Percentiles rank a stretch among this genome's conserved stretches.
Conservation (phyloP, 768 basidiomycete genomes). For the Serendipita sp. region DNA sequence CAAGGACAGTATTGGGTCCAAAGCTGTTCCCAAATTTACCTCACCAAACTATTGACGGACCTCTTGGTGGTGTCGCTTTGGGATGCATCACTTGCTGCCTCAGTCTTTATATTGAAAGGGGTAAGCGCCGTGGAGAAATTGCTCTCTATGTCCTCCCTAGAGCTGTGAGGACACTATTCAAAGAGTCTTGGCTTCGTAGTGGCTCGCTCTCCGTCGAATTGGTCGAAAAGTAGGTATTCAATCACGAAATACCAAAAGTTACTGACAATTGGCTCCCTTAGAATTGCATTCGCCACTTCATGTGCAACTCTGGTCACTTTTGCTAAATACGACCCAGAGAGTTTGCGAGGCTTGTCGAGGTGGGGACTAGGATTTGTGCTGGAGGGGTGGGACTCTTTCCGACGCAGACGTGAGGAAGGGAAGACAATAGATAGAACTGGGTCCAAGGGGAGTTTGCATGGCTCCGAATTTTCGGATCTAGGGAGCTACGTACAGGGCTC, state of each 20-base stretch:
- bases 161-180: constrained; percentile 49
- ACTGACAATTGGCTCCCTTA: constrained; percentile 17
- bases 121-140: constrained; percentile 58
- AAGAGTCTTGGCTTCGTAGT: constrained; percentile 36
- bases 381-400: background rate
- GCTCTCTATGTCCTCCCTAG: constrained; percentile 63
- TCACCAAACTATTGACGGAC: constrained; percentile 69
- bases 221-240: constrained; percentile 37
- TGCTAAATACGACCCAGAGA: constrained; percentile 43
- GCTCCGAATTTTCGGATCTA: no score
- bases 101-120: constrained; percentile 68
- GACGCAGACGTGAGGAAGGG: background rate
- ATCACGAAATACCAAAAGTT: background rate
- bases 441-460: no score
- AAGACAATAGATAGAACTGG: no score
- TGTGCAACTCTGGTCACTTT: constrained; percentile 50
- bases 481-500: no score
- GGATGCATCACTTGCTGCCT: constrained; percentile 57
- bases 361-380: constrained; percentile 52
- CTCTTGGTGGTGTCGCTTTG: constrained; percentile 47
- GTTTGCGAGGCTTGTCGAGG: constrained; percentile 54
- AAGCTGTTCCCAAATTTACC: constrained; percentile 44
- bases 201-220: constrained; percentile 26
- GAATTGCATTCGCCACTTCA: constrained; percentile 45
- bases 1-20: constrained; percentile 44